Evolutionary conservation across 2,329 filamentous ascomycete genomes (phyloP).

Genomic region (Sporothrix humicola): DNA sequence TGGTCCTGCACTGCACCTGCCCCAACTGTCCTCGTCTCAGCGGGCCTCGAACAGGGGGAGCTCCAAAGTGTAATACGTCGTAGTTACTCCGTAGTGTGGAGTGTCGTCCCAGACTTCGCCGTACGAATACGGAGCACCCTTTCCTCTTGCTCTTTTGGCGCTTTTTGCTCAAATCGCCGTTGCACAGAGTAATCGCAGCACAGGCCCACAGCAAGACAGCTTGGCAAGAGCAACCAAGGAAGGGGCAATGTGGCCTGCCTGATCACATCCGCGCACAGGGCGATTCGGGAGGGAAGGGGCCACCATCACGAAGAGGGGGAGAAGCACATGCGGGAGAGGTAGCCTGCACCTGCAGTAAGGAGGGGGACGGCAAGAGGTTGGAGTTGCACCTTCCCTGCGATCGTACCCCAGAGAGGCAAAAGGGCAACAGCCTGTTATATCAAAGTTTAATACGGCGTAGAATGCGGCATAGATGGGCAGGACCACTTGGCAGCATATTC

Average conservation of each 20-base stretch:
- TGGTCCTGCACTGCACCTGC: conserved; percentile 1
- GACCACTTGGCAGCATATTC: not conserved
- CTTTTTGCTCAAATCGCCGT: conserved; percentile 1
- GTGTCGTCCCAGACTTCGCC: not conserved
- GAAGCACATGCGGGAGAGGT: not conserved
- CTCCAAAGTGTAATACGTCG: not conserved
- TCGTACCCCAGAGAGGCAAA: not conserved
- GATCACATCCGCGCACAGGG: not conserved
- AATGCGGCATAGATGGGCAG: conserved; percentile 4
- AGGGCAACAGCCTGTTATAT: conserved; percentile 20
- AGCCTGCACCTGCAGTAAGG: not conserved
- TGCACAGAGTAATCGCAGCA: conserved; percentile 12
- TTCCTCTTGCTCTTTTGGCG: not conserved
- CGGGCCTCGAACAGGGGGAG: conserved; percentile 1
- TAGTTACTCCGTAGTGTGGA: not conserved
- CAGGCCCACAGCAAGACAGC: not conserved
- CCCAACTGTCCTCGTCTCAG: not conserved
- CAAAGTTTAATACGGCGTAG: not conserved
- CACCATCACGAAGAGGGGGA: not conserved
- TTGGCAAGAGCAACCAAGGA: conserved; percentile 21
- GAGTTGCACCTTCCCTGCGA: conserved; percentile 21
- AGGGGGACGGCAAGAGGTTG: conserved; percentile 18
- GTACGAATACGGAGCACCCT: not conserved
- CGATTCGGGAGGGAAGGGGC: conserved; percentile 17
- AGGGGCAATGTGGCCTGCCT: conserved; percentile 14